phyloP scores from a whole-genome alignment of 2,329 filamentous ascomycete genomes.

The Stachybotrys chartarum region DNA sequence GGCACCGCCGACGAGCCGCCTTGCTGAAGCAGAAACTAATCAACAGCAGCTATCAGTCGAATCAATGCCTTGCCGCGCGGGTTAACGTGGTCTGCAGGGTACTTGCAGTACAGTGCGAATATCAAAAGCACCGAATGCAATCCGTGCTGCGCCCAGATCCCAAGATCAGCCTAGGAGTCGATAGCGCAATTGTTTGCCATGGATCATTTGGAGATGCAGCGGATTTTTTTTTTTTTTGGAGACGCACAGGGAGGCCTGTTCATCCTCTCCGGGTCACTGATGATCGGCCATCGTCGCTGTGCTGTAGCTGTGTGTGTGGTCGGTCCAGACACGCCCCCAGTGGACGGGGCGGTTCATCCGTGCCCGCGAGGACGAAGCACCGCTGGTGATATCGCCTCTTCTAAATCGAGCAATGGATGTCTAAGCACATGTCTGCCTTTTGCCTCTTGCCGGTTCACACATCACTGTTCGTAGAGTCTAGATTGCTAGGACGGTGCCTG shows the following conservation, averaged over 20 bases:
- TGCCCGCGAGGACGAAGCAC: not conserved
- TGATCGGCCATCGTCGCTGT: not conserved
- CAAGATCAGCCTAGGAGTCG: not conserved
- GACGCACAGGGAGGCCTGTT: not conserved
- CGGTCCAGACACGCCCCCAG: not conserved
- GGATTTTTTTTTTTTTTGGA: not conserved
- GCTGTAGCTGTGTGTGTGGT: not conserved
- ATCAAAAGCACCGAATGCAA: not conserved
- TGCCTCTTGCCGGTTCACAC: no score
- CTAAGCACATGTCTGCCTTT: no score
- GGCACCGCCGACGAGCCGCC: no score
- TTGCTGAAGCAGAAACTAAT: no score
- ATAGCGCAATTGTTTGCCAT: not conserved
- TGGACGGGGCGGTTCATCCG: not conserved
- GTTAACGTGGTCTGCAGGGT: not conserved
- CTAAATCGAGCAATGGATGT: no score
- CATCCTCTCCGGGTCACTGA: not conserved
- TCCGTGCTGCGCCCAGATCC: not conserved
- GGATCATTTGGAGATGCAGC: not conserved
- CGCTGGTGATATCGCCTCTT: no score
- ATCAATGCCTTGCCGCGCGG: not conserved
- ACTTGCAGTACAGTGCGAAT: not conserved
- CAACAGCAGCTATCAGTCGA: no score
- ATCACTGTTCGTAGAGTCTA: no score
- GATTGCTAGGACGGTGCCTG: no score